Percentiles rank a stretch among this genome's conserved stretches.
Evolutionary conservation across 805 yeast genomes (phyloP).

Genomic region (Starmera caribaea): DNA sequence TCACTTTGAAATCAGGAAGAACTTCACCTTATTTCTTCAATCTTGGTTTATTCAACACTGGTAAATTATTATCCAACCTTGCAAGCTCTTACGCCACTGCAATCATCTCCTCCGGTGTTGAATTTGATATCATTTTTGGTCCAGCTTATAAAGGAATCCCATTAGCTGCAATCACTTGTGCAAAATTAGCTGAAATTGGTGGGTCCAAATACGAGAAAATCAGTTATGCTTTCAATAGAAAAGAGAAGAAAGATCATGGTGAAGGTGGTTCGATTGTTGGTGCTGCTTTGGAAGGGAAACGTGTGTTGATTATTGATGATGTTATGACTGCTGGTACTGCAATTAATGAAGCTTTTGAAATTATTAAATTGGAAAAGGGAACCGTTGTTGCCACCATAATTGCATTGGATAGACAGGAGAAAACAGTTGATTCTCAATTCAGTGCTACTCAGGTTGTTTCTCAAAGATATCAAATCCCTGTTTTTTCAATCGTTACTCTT

Average conservation of each 20-base stretch:
- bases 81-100: slow-evolving; percentile 88
- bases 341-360: slow-evolving; percentile 83
- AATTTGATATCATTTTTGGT: slow-evolving; percentile 88
- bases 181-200: slow-evolving; percentile 84
- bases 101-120: slow-evolving; percentile 68
- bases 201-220: slow-evolving; percentile 65
- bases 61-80: slow-evolving; percentile 64
- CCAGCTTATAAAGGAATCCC: slow-evolving; percentile 99
- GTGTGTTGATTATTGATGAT: slow-evolving; percentile 83
- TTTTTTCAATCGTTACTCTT: slow-evolving; percentile 68
- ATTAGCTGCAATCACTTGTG: slow-evolving; percentile 84
- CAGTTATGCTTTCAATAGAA: slow-evolving; percentile 92
- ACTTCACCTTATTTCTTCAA: slow-evolving; percentile 94
- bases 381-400: slow-evolving; percentile 74
- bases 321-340: slow-evolving; percentile 99
- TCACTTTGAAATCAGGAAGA: slow-evolving; percentile 89
- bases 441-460: slow-evolving; percentile 81
- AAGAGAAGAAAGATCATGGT: slow-evolving; percentile 95
- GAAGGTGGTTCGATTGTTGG: slow-evolving; percentile 97
- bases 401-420: slow-evolving; percentile 92
- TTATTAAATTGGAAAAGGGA: slow-evolving; percentile 65
- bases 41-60: slow-evolving; percentile 81
- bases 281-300: slow-evolving; percentile 57
- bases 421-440: slow-evolving; percentile 52
- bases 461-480: slow-evolving; percentile 69